Evolutionary conservation across 2,329 filamentous ascomycete genomes (phyloP).

Genomic region (Colletotrichum orbiculare): DNA sequence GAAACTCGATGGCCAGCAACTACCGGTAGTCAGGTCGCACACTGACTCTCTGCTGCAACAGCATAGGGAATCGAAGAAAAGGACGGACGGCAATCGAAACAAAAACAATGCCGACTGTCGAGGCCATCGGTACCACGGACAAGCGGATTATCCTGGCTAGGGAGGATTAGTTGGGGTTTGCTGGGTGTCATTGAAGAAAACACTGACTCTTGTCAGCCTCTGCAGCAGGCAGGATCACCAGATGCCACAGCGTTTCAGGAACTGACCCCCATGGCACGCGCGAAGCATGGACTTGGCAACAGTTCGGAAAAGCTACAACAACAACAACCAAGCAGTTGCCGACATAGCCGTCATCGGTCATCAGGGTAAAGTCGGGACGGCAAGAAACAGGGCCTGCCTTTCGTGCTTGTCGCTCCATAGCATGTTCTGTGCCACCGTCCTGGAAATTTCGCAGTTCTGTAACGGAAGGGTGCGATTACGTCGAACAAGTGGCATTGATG

Average conservation of each 20-base stretch:
- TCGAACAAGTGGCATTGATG: no score
- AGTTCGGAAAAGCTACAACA: background rate
- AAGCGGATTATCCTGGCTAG: conserved; percentile 4
- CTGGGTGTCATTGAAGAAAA: background rate
- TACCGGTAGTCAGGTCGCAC: no score
- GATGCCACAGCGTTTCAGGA: background rate
- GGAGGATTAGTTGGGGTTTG: background rate
- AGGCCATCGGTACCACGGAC: conserved; percentile 13
- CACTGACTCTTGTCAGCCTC: conserved; percentile 15
- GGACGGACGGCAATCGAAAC: conserved; percentile 19
- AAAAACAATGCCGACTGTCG: background rate
- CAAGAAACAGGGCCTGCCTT: no score
- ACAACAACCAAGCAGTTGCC: background rate
- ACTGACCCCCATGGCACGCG: background rate
- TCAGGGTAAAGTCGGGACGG: no score
- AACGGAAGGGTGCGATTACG: no score
- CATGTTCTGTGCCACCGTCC: no score
- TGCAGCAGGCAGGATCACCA: background rate
- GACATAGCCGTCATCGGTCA: background rate
- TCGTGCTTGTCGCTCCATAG: no score
- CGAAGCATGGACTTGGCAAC: no score
- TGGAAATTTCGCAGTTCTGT: no score
- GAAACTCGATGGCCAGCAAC: no score
- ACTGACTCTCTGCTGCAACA: no score
- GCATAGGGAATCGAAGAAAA: background rate